Conservation (phyloP, 345 rosid genomes). For the Eucalyptus lansdowneana region DNA sequence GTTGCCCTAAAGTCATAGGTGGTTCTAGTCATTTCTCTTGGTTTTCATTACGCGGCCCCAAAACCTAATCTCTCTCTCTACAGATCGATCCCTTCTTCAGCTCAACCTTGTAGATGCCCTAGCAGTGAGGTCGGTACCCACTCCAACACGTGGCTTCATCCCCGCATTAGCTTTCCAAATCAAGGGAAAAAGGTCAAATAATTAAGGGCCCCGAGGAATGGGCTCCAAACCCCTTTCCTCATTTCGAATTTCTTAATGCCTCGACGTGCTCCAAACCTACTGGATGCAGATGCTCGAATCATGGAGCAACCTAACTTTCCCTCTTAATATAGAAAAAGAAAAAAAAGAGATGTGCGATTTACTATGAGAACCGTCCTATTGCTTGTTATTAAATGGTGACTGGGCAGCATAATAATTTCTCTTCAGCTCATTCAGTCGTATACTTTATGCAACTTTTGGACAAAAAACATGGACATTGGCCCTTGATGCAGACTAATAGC, state of each 20-base stretch:
- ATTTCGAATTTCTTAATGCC: background rate
- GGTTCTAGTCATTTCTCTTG: background rate
- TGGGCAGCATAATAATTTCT: background rate
- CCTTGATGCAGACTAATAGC: background rate
- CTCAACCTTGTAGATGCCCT: background rate
- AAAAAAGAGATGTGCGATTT: background rate
- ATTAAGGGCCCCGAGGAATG: background rate
- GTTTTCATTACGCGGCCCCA: background rate
- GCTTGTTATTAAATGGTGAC: background rate
- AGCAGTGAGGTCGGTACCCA: background rate
- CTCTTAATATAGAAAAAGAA: background rate
- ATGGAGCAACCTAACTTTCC: background rate
- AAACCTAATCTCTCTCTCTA: background rate
- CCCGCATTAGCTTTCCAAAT: background rate
- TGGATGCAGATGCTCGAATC: constrained; percentile 13
- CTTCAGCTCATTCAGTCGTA: background rate
- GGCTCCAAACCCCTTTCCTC: background rate
- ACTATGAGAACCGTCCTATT: background rate
- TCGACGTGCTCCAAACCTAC: background rate
- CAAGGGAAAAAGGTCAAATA: background rate
- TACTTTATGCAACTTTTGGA: background rate
- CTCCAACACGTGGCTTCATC: background rate
- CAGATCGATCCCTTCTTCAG: background rate
- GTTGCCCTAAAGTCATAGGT: background rate
- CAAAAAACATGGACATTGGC: background rate